A percentile compares a stretch with the other conserved stretches of the same genome.
Conservation (phyloP, 495 filamentous ascomycete genomes). For the Symbiotaphrina buchneri region DNA sequence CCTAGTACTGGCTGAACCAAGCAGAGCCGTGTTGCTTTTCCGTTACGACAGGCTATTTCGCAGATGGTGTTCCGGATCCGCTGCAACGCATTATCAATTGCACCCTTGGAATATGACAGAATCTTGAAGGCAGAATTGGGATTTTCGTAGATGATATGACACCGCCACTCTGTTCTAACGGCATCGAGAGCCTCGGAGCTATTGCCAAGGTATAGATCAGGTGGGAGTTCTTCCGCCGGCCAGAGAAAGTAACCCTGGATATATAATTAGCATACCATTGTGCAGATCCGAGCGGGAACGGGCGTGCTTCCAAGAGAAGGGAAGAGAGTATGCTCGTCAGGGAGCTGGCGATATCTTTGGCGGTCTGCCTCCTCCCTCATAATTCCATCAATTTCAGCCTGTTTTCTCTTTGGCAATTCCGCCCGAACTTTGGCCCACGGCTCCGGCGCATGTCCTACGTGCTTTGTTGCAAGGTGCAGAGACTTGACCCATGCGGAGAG, state of each 20-base stretch:
- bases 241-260: conserved; percentile 19
- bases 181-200: conserved; percentile 22
- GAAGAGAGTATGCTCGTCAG: conserved; percentile 9
- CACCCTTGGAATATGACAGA: conserved; percentile 9
- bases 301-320: background rate
- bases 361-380: conserved; percentile 8
- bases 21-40: conserved; percentile 14
- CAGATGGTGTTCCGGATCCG: conserved; percentile 15
- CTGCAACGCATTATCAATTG: conserved; percentile 13
- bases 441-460: background rate
- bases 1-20: conserved; percentile 21
- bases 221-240: conserved; percentile 16
- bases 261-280: background rate
- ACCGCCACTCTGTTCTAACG: conserved; percentile 15
- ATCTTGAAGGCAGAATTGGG: conserved; percentile 13
- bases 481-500: conserved; percentile 7
- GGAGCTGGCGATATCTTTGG: conserved; percentile 12
- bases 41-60: conserved; percentile 13
- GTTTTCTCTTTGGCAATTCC: conserved; percentile 5
- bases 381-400: conserved; percentile 7
- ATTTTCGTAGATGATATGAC: conserved; percentile 15
- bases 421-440: conserved; percentile 1
- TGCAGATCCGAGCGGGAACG: background rate
- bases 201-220: conserved; percentile 18
- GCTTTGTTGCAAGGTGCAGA: no score